Evolutionary conservation across 106 monocot genomes (phyloP).

Genomic region (Dendrobium chrysotoxum): DNA sequence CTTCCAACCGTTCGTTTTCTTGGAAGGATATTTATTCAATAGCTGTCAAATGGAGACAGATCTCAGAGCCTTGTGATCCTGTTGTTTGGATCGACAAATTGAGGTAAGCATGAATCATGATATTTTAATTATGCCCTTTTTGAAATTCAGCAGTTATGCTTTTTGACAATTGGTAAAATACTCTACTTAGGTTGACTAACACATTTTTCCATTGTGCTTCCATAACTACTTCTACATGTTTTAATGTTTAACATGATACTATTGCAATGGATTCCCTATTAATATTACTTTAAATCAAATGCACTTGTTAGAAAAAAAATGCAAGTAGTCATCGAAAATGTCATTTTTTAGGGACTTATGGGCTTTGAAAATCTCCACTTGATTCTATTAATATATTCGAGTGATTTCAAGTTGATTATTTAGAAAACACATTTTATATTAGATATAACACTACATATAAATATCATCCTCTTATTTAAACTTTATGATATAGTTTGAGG

Average conservation of each 20-base stretch:
- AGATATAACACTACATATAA: too few relatives aligned
- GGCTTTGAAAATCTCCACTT: too few relatives aligned
- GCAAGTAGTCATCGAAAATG: neutral
- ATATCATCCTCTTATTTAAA: too few relatives aligned
- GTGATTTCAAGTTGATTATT: too few relatives aligned
- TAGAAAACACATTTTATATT: too few relatives aligned
- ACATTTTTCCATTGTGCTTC: neutral
- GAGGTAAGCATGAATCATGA: conserved; percentile 30
- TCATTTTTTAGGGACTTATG: neutral
- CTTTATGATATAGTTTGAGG: too few relatives aligned
- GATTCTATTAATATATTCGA: too few relatives aligned
- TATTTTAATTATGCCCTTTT: neutral
- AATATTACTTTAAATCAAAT: neutral
- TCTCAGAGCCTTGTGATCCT: conserved; percentile 98
- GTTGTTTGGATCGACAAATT: conserved; percentile 95
- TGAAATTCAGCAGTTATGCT: neutral
- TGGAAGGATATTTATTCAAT: conserved; percentile 80
- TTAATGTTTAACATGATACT: neutral
- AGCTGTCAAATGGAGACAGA: conserved; percentile 93
- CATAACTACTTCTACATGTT: neutral
- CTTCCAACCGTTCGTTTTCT: conserved; percentile 29
- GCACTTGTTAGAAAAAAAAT: neutral
- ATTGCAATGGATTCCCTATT: neutral
- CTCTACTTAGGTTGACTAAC: neutral
- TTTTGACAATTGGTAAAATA: neutral